Conservation (phyloP, 495 filamentous ascomycete genomes). For the Hypoxylon lienhwacheense region DNA sequence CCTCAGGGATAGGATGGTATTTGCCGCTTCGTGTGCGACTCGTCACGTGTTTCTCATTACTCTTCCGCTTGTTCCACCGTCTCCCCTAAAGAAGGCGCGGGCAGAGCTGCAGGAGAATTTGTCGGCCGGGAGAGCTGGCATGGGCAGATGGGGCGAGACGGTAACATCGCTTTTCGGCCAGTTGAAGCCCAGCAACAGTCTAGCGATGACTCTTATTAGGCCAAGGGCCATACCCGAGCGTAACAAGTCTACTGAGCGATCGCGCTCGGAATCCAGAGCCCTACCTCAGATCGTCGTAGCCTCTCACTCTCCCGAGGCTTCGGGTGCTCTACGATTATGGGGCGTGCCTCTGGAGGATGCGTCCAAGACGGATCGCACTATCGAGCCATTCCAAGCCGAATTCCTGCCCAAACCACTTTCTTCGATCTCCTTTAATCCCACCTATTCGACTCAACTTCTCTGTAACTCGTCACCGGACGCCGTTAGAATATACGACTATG, state of each 20-base stretch:
- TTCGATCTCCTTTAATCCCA: conserved; percentile 72
- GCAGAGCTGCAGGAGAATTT: conserved; percentile 50
- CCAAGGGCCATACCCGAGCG: conserved; percentile 34
- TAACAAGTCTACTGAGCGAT: conserved; percentile 44
- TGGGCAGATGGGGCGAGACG: conserved; percentile 63
- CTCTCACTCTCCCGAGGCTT: conserved; percentile 65
- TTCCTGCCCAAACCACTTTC: conserved; percentile 66
- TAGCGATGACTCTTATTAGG: conserved; percentile 68
- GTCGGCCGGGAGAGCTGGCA: conserved; percentile 50
- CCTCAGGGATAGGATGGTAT: conserved; percentile 65
- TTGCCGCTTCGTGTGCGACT: conserved; percentile 72
- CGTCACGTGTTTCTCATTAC: conserved; percentile 67
- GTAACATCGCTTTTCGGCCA: conserved; percentile 60
- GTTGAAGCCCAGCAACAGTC: conserved; percentile 61
- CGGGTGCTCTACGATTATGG: conserved; percentile 57
- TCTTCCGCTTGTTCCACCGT: conserved; percentile 73
- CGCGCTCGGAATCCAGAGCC: conserved; percentile 31
- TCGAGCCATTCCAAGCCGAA: conserved; percentile 63
- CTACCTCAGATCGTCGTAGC: conserved; percentile 50
- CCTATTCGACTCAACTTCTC: conserved; percentile 63
- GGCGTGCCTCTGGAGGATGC: conserved; percentile 47
- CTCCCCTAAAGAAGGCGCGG: conserved; percentile 57
- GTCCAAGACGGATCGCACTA: conserved; percentile 42
- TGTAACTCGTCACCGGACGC: conserved; percentile 67
- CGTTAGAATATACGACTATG: conserved; percentile 66